Base-by-base conservation (phyloP, 805 yeast species). In the Yamadazyma insecticola region DNA sequence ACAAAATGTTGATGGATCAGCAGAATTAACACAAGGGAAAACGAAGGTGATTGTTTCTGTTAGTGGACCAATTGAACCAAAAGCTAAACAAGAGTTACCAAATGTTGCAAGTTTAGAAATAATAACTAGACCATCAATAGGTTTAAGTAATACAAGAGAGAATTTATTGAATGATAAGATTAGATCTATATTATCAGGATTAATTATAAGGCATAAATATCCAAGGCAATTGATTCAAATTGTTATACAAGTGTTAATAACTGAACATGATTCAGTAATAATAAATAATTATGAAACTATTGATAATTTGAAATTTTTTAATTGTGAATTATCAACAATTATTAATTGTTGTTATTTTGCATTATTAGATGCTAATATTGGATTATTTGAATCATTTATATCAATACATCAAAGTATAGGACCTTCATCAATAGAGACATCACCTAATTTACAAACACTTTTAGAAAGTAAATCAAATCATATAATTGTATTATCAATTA, bases 61-160 rank as follows among this genome's bases (percentile, higher is more conserved):
- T 1, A 73, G 89, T 1, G 98, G 98, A 0, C 98, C 98, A 0
- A 72, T 90, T 18, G 97, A 90, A 48, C 79, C 86, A 8, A 81
- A 80, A 51, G 57, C 76, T 10, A 73, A 90, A 44, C 95, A 88
- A 50, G 97, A 90, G 52, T 55, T 79, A 20, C 96, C 97, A 8
- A 79, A 83, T 11, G 64, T 70, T 26, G 81, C 90, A 11, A 78
- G 85, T 12, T 53, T 92, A 12, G 96, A 88, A 53, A 71, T 92
- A 6, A 72, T 76, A 13, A 78, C 89, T 2, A 66, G 88, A 23
- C 96, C 97, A 1, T 76, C 81, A 14, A 60, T 67, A 10, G 97
- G 97, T 1, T 70, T 81, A 2, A 71, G 94, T 5, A 69, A 71
- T 34, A 69, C 51, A 67, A 90, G 95, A 43, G 97, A 92, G 47